These are phyloP conservation scores for Radiomyces spectabilis DNA, from an alignment of 192 early-diverging fungal genomes.

Conservation along the genomic window DNA sequence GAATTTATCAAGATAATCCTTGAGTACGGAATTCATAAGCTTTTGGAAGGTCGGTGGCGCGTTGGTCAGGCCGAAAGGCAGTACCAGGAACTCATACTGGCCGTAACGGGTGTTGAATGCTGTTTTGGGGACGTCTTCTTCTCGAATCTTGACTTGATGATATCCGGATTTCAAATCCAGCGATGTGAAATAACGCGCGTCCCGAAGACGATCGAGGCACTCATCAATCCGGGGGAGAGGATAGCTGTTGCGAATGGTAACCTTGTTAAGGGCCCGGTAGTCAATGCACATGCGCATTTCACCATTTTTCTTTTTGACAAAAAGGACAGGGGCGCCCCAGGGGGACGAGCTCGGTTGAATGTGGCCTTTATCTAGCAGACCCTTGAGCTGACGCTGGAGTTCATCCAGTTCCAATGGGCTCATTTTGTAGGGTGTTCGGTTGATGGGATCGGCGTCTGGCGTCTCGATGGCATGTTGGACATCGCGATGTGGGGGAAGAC, in stretches of 20 bases:
- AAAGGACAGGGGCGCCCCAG: slow-evolving; percentile 25
- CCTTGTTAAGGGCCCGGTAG: slow-evolving; percentile 36
- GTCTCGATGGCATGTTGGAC: too few species aligned
- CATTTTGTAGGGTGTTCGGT: too few species aligned
- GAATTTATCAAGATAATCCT: slow-evolving; percentile 1
- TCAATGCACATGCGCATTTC: slow-evolving; percentile 27
- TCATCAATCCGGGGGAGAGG: slow-evolving; percentile 45
- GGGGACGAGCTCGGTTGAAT: too few species aligned
- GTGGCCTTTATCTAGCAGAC: too few species aligned
- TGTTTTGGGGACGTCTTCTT: slow-evolving; percentile 27
- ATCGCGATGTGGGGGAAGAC: too few species aligned
- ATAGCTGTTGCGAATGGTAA: slow-evolving; percentile 37
- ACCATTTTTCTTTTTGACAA: slow-evolving; percentile 34
- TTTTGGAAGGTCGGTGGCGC: slow-evolving; percentile 12
- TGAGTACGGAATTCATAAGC: slow-evolving; percentile 3
- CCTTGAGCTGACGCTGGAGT: too few species aligned
- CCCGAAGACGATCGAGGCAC: slow-evolving; percentile 19
- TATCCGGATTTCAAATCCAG: slow-evolving; percentile 37
- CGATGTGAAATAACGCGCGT: slow-evolving; percentile 26
- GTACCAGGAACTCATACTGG: slow-evolving; percentile 9
- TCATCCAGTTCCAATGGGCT: too few species aligned
- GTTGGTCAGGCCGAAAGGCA: slow-evolving; percentile 26
- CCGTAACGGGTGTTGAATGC: slow-evolving; percentile 16
- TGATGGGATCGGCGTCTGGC: too few species aligned
- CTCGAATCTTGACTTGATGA: slow-evolving; percentile 30